phyloP scores from a whole-genome alignment of 1,284 basidiomycete species.

The Afroboletus lepidellus region DNA sequence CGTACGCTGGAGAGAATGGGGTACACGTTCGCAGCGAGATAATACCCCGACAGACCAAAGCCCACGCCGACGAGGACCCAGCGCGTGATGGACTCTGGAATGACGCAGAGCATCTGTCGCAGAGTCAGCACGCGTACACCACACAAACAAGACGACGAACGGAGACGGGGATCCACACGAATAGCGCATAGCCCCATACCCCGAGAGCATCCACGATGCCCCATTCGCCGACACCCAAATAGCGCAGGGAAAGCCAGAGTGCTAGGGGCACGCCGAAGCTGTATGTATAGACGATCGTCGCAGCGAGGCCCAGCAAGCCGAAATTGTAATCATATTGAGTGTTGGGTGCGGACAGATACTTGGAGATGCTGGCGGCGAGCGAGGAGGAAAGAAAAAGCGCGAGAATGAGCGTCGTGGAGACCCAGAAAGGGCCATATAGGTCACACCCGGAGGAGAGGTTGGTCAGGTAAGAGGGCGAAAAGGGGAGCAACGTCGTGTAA shows the following conservation, averaged over 20 bases:
- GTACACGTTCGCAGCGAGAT: constrained; percentile 82
- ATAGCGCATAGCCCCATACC: constrained; percentile 74
- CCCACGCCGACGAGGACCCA: constrained; percentile 77
- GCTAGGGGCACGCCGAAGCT: constrained; percentile 76
- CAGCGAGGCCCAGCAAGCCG: constrained; percentile 76
- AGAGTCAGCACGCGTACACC: neutral
- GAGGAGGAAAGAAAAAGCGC: constrained; percentile 89
- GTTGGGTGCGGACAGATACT: constrained; percentile 68
- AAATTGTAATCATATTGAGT: constrained; percentile 78
- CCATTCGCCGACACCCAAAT: constrained; percentile 85
- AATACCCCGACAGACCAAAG: constrained; percentile 77
- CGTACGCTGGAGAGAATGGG: constrained; percentile 83
- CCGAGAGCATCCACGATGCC: constrained; percentile 76
- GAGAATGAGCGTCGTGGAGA: constrained; percentile 89
- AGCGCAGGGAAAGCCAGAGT: constrained; percentile 79
- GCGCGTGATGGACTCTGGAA: constrained; percentile 74
- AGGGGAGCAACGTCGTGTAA: constrained; percentile 69
- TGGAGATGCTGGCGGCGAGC: constrained; percentile 78
- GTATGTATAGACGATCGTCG: constrained; percentile 83
- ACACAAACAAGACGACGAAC: constrained; percentile 41
- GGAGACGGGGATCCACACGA: constrained; percentile 77
- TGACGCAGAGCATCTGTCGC: constrained; percentile 75
- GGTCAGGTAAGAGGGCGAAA: constrained; percentile 55
- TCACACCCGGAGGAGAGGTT: constrained; percentile 65
- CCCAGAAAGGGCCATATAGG: constrained; percentile 94